Conservation (phyloP, 495 filamentous ascomycete genomes). For the Melanomma pulvis-pyrius region DNA sequence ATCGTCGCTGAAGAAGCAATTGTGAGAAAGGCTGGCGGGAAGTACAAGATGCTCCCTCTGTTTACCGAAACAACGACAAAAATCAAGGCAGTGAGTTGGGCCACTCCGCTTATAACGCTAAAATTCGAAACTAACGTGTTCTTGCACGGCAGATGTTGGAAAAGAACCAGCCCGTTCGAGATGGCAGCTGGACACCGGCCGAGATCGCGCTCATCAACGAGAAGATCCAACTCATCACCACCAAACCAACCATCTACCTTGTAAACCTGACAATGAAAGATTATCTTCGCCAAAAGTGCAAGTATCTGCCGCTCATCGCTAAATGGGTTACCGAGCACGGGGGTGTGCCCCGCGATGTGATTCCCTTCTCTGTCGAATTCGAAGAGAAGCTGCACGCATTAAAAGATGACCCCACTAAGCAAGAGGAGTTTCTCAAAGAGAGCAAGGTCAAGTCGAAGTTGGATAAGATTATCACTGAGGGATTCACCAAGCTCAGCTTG, state of each 20-base stretch:
- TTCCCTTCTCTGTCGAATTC: conserved; percentile 45
- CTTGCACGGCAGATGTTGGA: conserved; percentile 33
- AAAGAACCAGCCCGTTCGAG: conserved; percentile 41
- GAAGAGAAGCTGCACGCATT: conserved; percentile 36
- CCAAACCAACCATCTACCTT: conserved; percentile 46
- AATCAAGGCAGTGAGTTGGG: conserved; percentile 26
- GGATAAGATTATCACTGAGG: conserved; percentile 43
- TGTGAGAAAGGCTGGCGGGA: conserved; percentile 41
- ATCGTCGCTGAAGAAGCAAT: conserved; percentile 41
- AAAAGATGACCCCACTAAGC: conserved; percentile 13
- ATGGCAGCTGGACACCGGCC: conserved; percentile 40
- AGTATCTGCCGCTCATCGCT: conserved; percentile 42
- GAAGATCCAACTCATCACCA: conserved; percentile 42
- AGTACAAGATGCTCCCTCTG: conserved; percentile 43
- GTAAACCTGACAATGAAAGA: conserved; percentile 47
- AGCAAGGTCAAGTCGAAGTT: conserved; percentile 39
- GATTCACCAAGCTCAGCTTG: conserved; percentile 42
- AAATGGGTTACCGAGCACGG: conserved; percentile 44
- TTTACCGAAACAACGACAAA: conserved; percentile 39
- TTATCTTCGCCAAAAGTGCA: conserved; percentile 46
- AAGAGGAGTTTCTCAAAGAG: conserved; percentile 32
- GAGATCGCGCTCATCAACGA: conserved; percentile 46
- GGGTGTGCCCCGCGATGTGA: conserved; percentile 38
- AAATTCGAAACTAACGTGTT: too few relatives aligned
- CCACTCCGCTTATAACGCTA: neutral